Evolutionary conservation across 176 grass and related monocot genomes (phyloP).

Genomic region (Lolium perenne): DNA sequence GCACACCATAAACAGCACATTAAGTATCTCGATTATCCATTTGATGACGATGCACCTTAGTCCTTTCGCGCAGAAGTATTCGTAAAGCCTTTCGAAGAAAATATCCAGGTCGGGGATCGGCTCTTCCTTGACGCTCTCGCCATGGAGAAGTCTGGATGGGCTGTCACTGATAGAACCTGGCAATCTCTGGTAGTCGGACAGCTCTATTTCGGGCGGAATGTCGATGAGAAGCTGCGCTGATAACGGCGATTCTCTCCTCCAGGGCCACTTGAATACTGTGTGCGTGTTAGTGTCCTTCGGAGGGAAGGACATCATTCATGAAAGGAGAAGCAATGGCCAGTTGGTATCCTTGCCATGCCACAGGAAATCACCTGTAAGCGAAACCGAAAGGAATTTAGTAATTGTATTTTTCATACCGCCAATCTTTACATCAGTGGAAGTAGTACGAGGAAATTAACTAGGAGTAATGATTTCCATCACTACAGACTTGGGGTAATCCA

Average conservation of each 20-base stretch:
- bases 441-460: not conserved
- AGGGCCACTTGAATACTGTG: slow-evolving; percentile 66
- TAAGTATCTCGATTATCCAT: slow-evolving; percentile 88
- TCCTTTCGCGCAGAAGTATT: slow-evolving; percentile 92
- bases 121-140: slow-evolving; percentile 62
- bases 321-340: slow-evolving; percentile 27
- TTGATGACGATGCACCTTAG: slow-evolving; percentile 88
- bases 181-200: slow-evolving; percentile 75
- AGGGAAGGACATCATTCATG: slow-evolving; percentile 68
- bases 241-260: slow-evolving; percentile 63
- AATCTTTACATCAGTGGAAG: not conserved
- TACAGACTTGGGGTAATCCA: not conserved
- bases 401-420: not conserved
- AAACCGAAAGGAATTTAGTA: slow-evolving; percentile 23
- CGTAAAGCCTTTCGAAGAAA: slow-evolving; percentile 90
- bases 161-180: slow-evolving; percentile 69
- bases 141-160: slow-evolving; percentile 80
- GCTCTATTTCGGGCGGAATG: slow-evolving; percentile 77
- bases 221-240: slow-evolving; percentile 62
- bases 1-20: slow-evolving; percentile 88
- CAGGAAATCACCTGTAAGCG: slow-evolving; percentile 25
- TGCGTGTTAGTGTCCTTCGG: slow-evolving; percentile 48
- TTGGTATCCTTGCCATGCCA: slow-evolving; percentile 61
- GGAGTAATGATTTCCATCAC: not conserved
- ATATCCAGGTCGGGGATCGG: slow-evolving; percentile 86